These are phyloP conservation scores for Aspergillus panamensis DNA, from an alignment of 495 filamentous ascomycete genomes.

Conservation along the genomic window DNA sequence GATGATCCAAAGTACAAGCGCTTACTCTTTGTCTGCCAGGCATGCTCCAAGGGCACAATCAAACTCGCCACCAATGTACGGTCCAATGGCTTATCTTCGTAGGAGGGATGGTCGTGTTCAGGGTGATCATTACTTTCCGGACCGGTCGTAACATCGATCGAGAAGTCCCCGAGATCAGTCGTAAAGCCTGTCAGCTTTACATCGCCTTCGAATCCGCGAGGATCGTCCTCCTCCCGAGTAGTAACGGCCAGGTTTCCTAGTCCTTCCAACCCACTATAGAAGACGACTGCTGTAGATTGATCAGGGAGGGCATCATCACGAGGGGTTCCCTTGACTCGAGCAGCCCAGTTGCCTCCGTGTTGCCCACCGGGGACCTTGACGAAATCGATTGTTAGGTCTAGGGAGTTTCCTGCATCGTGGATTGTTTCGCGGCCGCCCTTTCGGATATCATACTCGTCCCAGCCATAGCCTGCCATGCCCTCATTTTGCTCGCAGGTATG, in stretches of 20 bases:
- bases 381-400: slow-evolving; percentile 90
- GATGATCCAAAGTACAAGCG: background rate
- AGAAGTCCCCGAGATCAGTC: slow-evolving; percentile 76
- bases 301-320: slow-evolving; percentile 60
- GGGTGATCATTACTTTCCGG: slow-evolving; percentile 61
- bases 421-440: slow-evolving; percentile 85
- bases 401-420: slow-evolving; percentile 77
- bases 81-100: slow-evolving; percentile 70
- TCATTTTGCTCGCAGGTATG: slow-evolving; percentile 96
- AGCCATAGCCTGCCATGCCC: slow-evolving; percentile 92
- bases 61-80: slow-evolving; percentile 70
- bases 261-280: slow-evolving; percentile 79
- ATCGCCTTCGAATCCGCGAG: slow-evolving; percentile 63
- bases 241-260: slow-evolving; percentile 60
- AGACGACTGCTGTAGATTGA: slow-evolving; percentile 73
- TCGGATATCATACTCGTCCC: slow-evolving; percentile 91
- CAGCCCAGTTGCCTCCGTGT: slow-evolving; percentile 89
- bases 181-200: slow-evolving; percentile 75
- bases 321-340: slow-evolving; percentile 77
- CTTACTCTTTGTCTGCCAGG: slow-evolving; percentile 83
- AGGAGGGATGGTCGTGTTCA: slow-evolving; percentile 57
- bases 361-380: slow-evolving; percentile 87
- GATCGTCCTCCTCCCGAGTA: slow-evolving; percentile 41
- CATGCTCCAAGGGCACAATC: slow-evolving; percentile 58
- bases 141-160: slow-evolving; percentile 70